phyloP scores from a whole-genome alignment of 768 basidiomycete species.

The Mycena capillaripes region DNA sequence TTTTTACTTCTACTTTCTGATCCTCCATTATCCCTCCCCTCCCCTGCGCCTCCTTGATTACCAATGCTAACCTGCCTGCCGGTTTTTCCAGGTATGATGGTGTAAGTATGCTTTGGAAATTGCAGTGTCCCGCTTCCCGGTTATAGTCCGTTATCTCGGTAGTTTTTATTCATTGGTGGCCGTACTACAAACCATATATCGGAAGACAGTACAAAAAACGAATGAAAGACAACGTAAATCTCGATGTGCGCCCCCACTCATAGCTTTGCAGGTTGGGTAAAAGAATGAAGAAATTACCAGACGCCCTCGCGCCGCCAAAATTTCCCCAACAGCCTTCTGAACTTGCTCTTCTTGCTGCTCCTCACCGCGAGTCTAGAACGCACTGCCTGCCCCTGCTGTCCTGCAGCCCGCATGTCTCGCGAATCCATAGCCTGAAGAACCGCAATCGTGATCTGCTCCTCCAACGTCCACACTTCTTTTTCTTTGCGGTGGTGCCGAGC shows the following conservation, averaged over 20 bases:
- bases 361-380: background rate
- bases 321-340: background rate
- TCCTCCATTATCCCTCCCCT: background rate
- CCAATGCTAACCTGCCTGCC: background rate
- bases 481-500: no score
- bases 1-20: slow-evolving; percentile 33
- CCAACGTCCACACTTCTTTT: slow-evolving; percentile 32
- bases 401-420: slow-evolving; percentile 33
- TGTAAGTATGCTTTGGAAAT: no score
- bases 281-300: background rate
- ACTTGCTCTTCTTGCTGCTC: background rate
- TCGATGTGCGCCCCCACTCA: no score
- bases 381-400: background rate
- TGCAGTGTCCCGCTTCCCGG: no score
- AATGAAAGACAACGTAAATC: no score
- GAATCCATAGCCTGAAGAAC: slow-evolving; percentile 48
- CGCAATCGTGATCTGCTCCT: slow-evolving; percentile 46
- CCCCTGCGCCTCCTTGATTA: background rate
- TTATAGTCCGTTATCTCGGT: no score
- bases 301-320: slow-evolving; percentile 7
- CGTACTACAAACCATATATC: no score
- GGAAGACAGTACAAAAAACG: no score
- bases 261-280: background rate
- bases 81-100: background rate
- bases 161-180: background rate